phyloP scores from a whole-genome alignment of 805 yeast genomes.

The Saturnispora galanensis region DNA sequence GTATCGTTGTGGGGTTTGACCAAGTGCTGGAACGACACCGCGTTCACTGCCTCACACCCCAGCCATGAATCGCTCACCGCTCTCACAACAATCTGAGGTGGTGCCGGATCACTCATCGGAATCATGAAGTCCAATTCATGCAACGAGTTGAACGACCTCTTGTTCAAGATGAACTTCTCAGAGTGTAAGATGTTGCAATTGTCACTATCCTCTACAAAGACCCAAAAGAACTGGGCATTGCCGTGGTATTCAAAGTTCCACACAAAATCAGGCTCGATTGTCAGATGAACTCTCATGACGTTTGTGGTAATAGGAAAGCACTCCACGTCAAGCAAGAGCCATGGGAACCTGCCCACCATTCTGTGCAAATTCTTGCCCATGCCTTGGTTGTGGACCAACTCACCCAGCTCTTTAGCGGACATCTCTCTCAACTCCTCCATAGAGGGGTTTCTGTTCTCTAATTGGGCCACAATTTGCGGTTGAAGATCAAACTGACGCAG shows the following conservation, averaged over 20 bases:
- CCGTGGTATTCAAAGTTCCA: conserved; percentile 87
- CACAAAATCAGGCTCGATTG: conserved; percentile 61
- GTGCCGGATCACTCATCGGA: conserved; percentile 82
- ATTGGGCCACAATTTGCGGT: conserved; percentile 47
- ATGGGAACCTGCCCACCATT: conserved; percentile 65
- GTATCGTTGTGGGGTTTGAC: conserved; percentile 85
- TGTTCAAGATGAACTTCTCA: conserved; percentile 66
- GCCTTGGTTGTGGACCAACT: conserved; percentile 70
- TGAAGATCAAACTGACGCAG: conserved; percentile 79
- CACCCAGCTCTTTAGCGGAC: conserved; percentile 73
- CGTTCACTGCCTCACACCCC: conserved; percentile 67
- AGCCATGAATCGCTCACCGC: conserved; percentile 82
- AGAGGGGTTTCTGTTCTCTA: conserved; percentile 54
- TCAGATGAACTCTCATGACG: conserved; percentile 73
- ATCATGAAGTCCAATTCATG: conserved; percentile 88
- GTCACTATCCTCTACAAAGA: conserved; percentile 81
- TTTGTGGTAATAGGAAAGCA: conserved; percentile 81
- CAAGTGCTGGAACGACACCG: conserved; percentile 82
- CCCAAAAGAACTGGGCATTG: conserved; percentile 80
- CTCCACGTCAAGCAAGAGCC: conserved; percentile 63
- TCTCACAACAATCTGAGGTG: conserved; percentile 75
- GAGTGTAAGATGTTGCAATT: conserved; percentile 65
- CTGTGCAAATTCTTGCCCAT: conserved; percentile 59
- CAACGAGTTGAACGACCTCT: conserved; percentile 38
- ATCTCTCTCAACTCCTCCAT: conserved; percentile 69